phyloP scores from a whole-genome alignment of 306 rosid species.

The Sophora flavescens region DNA sequence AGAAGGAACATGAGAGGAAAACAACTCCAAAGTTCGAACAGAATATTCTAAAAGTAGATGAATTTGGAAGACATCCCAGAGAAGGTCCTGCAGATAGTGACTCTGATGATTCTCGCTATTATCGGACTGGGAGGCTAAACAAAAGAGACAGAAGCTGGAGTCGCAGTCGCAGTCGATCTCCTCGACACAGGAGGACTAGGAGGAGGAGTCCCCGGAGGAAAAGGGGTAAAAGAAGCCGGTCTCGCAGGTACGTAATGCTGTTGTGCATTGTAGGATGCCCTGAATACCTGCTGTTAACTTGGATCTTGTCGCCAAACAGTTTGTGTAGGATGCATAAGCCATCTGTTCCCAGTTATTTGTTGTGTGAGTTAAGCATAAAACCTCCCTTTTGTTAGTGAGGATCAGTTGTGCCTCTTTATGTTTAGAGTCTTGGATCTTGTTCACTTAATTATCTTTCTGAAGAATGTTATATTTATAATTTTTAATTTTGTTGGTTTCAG shows the following conservation, averaged over 20 bases:
- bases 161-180: constrained; percentile 74
- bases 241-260: constrained; percentile 75
- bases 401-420: constrained; percentile 19
- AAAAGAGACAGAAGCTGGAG: constrained; percentile 73
- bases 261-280: constrained; percentile 42
- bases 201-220: constrained; percentile 79
- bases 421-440: constrained; percentile 33
- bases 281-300: constrained; percentile 33
- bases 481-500: constrained; percentile 61
- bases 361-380: constrained; percentile 30
- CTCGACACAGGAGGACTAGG: constrained; percentile 55
- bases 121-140: constrained; percentile 52
- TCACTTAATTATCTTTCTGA: constrained; percentile 17
- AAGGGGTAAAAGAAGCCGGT: constrained; percentile 76
- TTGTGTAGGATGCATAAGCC: constrained; percentile 22
- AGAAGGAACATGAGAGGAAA: constrained; percentile 55
- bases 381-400: constrained; percentile 31
- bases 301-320: constrained; percentile 10
- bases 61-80: constrained; percentile 82
- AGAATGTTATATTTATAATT: constrained; percentile 21
- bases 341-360: constrained; percentile 31
- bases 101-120: constrained; percentile 66
- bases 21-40: constrained; percentile 47
- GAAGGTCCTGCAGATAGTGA: constrained; percentile 80
- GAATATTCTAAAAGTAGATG: constrained; percentile 69